Conservation (phyloP, 208 protist species). For the Blastocrithidia nonstop region DNA sequence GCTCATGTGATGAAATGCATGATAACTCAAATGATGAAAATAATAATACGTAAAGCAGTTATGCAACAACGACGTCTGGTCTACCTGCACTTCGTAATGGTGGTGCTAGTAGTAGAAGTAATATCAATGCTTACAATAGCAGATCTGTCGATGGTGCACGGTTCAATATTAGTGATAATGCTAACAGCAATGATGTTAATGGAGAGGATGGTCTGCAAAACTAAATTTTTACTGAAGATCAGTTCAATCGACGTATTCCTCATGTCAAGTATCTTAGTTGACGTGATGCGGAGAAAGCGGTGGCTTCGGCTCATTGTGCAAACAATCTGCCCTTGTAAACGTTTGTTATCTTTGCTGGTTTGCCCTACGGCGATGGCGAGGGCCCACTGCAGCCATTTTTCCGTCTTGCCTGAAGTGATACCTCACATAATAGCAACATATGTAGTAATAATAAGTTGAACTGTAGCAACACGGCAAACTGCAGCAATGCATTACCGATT, state of each 20-base stretch:
- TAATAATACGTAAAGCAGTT: too few relatives aligned
- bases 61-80: too few relatives aligned
- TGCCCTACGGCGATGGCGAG: conserved; percentile 86
- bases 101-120: conserved; percentile 1
- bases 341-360: conserved; percentile 78
- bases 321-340: conserved; percentile 69
- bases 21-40: too few relatives aligned
- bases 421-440: conserved; percentile 4
- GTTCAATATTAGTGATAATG: too few relatives aligned
- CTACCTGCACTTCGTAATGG: too few relatives aligned
- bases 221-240: conserved; percentile 91
- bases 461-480: neutral
- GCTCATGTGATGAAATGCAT: too few relatives aligned
- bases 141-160: too few relatives aligned
- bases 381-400: conserved; percentile 79
- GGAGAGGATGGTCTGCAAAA: conserved; percentile 50
- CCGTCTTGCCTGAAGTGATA: conserved; percentile 65
- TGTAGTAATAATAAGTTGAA: neutral
- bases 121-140: conserved; percentile 5
- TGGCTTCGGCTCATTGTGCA: conserved; percentile 63
- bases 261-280: conserved; percentile 85
- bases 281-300: conserved; percentile 84
- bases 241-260: conserved; percentile 85
- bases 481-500: conserved; percentile 34
- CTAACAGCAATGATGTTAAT: neutral